phyloP scores from a whole-genome alignment of 2,329 filamentous ascomycete genomes.

The Salinomyces thailandicus region DNA sequence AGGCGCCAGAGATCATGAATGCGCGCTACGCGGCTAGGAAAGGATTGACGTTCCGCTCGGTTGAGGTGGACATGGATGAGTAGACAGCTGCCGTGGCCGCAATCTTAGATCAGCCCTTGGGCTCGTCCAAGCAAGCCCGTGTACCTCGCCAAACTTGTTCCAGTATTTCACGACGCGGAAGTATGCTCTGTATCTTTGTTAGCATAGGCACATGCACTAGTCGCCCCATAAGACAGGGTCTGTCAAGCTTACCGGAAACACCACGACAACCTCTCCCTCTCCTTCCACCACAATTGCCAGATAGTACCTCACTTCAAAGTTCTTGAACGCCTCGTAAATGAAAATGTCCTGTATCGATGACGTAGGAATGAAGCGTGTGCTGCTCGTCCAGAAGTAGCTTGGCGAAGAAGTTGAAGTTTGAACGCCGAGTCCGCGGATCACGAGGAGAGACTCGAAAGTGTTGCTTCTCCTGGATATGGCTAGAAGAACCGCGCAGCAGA shows the following conservation, averaged over 20 bases:
- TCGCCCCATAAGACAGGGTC: background rate
- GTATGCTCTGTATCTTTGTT: constrained; percentile 40
- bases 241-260: constrained; percentile 60
- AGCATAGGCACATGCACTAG: constrained; percentile 3
- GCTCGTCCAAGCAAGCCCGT: constrained; percentile 70
- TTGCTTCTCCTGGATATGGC: constrained; percentile 22
- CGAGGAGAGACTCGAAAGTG: constrained; percentile 70
- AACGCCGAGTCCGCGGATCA: constrained; percentile 79
- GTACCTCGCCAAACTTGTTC: constrained; percentile 86
- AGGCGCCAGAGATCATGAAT: constrained; percentile 52
- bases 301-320: constrained; percentile 85
- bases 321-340: constrained; percentile 87
- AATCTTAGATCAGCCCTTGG: constrained; percentile 32
- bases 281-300: constrained; percentile 81
- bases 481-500: constrained; percentile 20
- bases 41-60: constrained; percentile 24
- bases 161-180: constrained; percentile 64
- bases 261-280: constrained; percentile 82
- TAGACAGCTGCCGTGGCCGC: background rate
- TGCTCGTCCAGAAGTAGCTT: constrained; percentile 53
- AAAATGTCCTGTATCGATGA: constrained; percentile 86
- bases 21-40: constrained; percentile 46
- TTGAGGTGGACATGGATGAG: constrained; percentile 10
- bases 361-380: constrained; percentile 76
- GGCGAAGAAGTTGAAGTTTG: constrained; percentile 68